phyloP scores from a whole-genome alignment of 1,139 yeast species.

The Yamadazyma spencermartinsiae region DNA sequence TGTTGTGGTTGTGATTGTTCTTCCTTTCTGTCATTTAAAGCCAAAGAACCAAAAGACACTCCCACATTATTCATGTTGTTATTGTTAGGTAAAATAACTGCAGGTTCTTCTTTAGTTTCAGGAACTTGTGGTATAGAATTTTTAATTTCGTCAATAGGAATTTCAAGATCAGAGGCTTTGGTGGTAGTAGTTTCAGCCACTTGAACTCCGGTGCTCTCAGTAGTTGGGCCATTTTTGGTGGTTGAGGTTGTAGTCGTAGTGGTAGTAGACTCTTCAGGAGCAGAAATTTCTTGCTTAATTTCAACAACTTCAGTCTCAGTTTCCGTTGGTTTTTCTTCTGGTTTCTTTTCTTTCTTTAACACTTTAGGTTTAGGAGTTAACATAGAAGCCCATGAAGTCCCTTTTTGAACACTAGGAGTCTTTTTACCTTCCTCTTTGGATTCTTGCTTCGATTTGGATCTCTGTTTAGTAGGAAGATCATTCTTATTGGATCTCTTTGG shows the following conservation, averaged over 20 bases:
- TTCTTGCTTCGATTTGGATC: conserved; percentile 8
- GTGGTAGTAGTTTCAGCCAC: conserved; percentile 1
- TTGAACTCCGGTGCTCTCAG: not conserved
- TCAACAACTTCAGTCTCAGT: conserved; percentile 10
- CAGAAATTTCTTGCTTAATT: conserved; percentile 13
- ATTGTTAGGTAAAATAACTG: conserved; percentile 67
- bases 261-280: conserved; percentile 7
- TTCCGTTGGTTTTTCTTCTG: conserved; percentile 11
- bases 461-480: conserved; percentile 7
- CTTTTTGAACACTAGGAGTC: conserved; percentile 17
- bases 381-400: conserved; percentile 56
- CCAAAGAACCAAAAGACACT: conserved; percentile 69
- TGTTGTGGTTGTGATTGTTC: conserved; percentile 16
- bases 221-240: not conserved
- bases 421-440: conserved; percentile 16
- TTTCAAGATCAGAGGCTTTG: conserved; percentile 10
- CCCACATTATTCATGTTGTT: conserved; percentile 57
- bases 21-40: conserved; percentile 47
- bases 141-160: conserved; percentile 18
- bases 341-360: conserved; percentile 17
- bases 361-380: conserved; percentile 53
- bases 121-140: conserved; percentile 19
- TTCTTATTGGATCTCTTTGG: conserved; percentile 10
- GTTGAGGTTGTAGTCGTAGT: conserved; percentile 5
- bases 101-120: conserved; percentile 20